Percentiles rank a stretch among this genome's conserved stretches.
Evolutionary conservation across 192 early-diverging fungal species (phyloP).

Genomic region (Coemansia sp.): DNA sequence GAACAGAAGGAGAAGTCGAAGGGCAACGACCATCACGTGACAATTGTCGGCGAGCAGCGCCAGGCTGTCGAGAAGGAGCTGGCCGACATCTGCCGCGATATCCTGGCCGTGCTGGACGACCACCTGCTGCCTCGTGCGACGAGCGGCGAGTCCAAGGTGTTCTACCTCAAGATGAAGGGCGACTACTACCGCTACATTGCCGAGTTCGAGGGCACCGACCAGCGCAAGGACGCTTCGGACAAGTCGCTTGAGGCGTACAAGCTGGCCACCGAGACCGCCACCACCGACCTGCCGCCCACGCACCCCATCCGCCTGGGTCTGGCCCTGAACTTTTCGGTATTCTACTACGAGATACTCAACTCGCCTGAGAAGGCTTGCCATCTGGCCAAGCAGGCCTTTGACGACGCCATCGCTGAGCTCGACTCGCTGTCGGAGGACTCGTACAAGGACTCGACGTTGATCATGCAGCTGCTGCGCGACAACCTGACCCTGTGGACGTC

Average conservation of each 20-base stretch:
- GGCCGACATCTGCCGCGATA: constrained; percentile 91
- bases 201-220: constrained; percentile 88
- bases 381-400: constrained; percentile 90
- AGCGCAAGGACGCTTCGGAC: constrained; percentile 83
- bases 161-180: constrained; percentile 99
- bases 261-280: constrained; percentile 86
- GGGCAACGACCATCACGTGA: constrained; percentile 75
- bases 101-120: constrained; percentile 83
- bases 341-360: constrained; percentile 98
- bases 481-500: constrained; percentile 97
- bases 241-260: constrained; percentile 95
- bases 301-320: constrained; percentile 97
- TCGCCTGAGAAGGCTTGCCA: constrained; percentile 91
- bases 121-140: constrained; percentile 85
- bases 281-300: constrained; percentile 78
- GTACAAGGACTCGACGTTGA: constrained; percentile 97
- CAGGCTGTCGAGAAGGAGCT: constrained; percentile 92
- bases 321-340: constrained; percentile 97
- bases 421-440: constrained; percentile 91
- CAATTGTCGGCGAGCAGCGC: constrained; percentile 91
- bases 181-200: constrained; percentile 99
- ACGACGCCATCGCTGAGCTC: constrained; percentile 93
- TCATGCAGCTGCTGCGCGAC: constrained; percentile 97
- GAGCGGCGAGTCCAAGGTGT: constrained; percentile 97
- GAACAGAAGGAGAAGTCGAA: constrained; percentile 93